phyloP scores from a whole-genome alignment of 116 monocot species.

The Phalaenopsis hybrid region DNA sequence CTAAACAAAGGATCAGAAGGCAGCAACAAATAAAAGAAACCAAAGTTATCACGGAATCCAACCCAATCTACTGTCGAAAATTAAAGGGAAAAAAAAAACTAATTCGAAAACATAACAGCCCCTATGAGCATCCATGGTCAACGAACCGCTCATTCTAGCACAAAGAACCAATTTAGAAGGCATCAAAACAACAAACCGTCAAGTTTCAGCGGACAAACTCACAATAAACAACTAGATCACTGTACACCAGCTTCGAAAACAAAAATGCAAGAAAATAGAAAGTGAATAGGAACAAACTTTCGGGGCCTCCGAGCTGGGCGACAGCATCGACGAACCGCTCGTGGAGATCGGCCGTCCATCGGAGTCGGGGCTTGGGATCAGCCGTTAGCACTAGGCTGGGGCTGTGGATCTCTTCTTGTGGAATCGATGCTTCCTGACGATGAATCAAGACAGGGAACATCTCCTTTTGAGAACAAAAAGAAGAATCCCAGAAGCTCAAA shows the following conservation, averaged over 20 bases:
- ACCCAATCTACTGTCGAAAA: too few species aligned
- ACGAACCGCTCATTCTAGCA: too few species aligned
- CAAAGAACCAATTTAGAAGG: neutral
- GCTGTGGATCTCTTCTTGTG: conserved; percentile 47
- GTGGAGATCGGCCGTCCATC: conserved; percentile 96
- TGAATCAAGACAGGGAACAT: conserved; percentile 59
- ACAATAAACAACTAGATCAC: neutral
- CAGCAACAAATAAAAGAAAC: neutral
- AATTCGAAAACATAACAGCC: neutral
- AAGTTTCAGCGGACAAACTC: too few species aligned
- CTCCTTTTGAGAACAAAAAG: conserved; percentile 15
- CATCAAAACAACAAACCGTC: neutral
- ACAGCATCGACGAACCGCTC: conserved; percentile 95
- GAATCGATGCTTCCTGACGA: conserved; percentile 30
- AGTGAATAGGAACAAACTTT: conserved; percentile 37
- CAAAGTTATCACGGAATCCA: neutral
- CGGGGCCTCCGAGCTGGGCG: conserved; percentile 93
- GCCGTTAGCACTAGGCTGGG: conserved; percentile 88
- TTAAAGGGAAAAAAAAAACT: neutral
- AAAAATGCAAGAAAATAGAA: neutral
- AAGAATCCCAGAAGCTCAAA: conserved; percentile 9
- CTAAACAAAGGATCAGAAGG: neutral
- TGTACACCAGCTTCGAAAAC: neutral
- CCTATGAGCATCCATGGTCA: too few species aligned
- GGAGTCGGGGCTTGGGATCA: conserved; percentile 91